Base-by-base conservation (phyloP, 768 basidiomycete species). In the Tricholoma matsutake region DNA sequence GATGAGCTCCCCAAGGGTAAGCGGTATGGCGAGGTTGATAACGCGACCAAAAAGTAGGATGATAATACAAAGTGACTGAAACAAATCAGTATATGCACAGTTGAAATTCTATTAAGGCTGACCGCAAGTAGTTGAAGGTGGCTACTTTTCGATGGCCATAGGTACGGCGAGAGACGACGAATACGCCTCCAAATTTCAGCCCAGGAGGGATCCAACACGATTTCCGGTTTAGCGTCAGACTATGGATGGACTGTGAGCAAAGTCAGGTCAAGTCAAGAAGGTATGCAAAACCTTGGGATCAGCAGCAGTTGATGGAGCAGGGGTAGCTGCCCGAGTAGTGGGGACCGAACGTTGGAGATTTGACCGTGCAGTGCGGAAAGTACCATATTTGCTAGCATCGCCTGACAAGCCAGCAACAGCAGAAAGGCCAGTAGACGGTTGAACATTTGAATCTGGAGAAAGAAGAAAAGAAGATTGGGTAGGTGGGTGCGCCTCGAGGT, bases 71-170 rank as follows among this genome's bases (percentile, higher is more conserved):
- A 90, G 56, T 8, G 80, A 61, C 90, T 91, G 66, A 1, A 34
- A 58, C 53, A 39, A 56, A 56, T 47, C 31, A 35, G 13, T 32
- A 14, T 25, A 56, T 51, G 18, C 11, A 6, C 3, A 18, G 9
- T 8, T 57, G 13, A 25, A 62, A 25, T 25, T 25, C 22, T 28
- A 63, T 58, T 53, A 37, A 34, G 7, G 78, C 82, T 65, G 69
- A 89, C 83, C 5, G 89, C 90, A 58, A 91, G 74, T 43, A 88
- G 68, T 72, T 95, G 93, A 4, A 96, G 79, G 60, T 79, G 80
- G 32, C 71, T 69, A 62, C 78, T 83, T 63, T 86, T 89, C 34
- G 81, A 80, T 5, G 94, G 94, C 93, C 94, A 96, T 8, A 96
- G 83, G 74, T 91, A 90, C 1, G 94, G 94, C 13, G 81, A 73